A percentile compares a stretch with the other conserved stretches of the same genome.
Evolutionary conservation across 2,329 filamentous ascomycete species (phyloP).

Genomic region (Clonostachys solani): DNA sequence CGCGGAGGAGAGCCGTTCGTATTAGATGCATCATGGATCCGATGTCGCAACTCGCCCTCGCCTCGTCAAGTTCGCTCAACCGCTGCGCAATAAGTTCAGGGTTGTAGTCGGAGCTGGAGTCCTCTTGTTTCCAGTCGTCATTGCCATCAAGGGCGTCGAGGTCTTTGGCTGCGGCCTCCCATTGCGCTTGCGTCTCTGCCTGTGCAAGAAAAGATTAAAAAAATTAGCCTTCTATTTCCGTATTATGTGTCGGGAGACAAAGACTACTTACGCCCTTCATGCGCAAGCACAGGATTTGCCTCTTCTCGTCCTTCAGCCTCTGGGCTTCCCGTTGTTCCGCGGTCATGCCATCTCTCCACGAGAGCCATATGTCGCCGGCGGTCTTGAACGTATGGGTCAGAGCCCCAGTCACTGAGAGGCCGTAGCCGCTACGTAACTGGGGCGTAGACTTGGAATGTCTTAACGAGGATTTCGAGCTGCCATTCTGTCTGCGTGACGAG

Average conservation of each 20-base stretch:
- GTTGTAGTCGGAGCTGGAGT: conserved; percentile 57
- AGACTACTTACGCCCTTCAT: conserved; percentile 60
- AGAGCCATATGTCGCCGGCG: conserved; percentile 35
- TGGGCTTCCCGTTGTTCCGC: conserved; percentile 42
- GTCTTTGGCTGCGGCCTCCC: conserved; percentile 70
- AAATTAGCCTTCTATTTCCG: background rate
- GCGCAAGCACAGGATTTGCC: conserved; percentile 57
- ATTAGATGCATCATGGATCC: conserved; percentile 75
- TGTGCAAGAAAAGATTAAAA: conserved; percentile 17
- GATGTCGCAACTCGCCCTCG: conserved; percentile 67
- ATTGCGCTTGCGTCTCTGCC: conserved; percentile 67
- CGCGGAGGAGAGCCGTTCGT: conserved; percentile 73
- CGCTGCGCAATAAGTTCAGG: conserved; percentile 63
- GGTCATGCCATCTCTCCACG: conserved; percentile 48
- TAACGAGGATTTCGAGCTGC: background rate
- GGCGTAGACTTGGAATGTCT: conserved; percentile 2
- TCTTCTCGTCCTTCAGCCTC: conserved; percentile 49
- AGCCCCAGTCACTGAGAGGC: background rate
- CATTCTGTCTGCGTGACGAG: background rate
- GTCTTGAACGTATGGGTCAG: conserved; percentile 25
- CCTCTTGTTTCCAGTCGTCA: conserved; percentile 67
- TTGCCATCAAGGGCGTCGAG: conserved; percentile 78
- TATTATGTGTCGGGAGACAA: background rate
- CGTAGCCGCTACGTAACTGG: background rate
- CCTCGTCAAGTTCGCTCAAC: conserved; percentile 70